Percentiles rank a stretch among this genome's conserved stretches.
phyloP scores from a whole-genome alignment of 2,329 filamentous ascomycete species.

The Pseudopyrenochaeta lycopersici region DNA sequence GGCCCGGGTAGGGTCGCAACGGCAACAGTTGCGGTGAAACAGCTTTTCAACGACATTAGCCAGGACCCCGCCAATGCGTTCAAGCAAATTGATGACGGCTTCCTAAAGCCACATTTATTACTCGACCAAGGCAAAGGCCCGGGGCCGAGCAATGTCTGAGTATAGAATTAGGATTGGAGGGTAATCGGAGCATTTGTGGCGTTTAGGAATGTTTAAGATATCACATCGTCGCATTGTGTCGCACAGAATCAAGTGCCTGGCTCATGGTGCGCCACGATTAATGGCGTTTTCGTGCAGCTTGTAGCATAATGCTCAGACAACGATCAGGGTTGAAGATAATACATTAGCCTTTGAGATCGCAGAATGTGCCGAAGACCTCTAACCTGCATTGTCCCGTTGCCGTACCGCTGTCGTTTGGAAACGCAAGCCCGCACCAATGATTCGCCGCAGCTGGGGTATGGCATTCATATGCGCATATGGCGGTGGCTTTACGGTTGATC shows the following conservation, averaged over 20 bases:
- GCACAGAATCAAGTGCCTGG: background rate
- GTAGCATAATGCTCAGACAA: background rate
- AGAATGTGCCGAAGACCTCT: background rate
- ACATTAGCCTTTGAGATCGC: background rate
- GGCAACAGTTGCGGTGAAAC: slow-evolving; percentile 78
- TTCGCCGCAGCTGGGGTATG: background rate
- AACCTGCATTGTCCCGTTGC: background rate
- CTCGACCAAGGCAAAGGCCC: slow-evolving; percentile 69
- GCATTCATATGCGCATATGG: background rate
- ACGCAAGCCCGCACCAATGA: background rate
- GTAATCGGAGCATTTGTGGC: slow-evolving; percentile 23
- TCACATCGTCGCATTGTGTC: slow-evolving; percentile 4
- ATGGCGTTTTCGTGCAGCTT: background rate
- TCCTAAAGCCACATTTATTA: slow-evolving; percentile 89
- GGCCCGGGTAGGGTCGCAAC: slow-evolving; percentile 60
- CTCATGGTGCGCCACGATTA: background rate
- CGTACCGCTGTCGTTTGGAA: background rate
- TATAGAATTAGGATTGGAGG: slow-evolving; percentile 1
- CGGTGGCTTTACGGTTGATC: background rate
- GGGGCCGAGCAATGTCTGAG: slow-evolving; percentile 46
- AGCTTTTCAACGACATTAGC: slow-evolving; percentile 77
- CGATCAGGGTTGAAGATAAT: background rate
- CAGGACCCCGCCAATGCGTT: slow-evolving; percentile 93
- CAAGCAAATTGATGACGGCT: slow-evolving; percentile 91
- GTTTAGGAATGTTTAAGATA: slow-evolving; percentile 16